Evolutionary conservation across 2,329 filamentous ascomycete species (phyloP).

Genomic region (Calonectria ilicicola): DNA sequence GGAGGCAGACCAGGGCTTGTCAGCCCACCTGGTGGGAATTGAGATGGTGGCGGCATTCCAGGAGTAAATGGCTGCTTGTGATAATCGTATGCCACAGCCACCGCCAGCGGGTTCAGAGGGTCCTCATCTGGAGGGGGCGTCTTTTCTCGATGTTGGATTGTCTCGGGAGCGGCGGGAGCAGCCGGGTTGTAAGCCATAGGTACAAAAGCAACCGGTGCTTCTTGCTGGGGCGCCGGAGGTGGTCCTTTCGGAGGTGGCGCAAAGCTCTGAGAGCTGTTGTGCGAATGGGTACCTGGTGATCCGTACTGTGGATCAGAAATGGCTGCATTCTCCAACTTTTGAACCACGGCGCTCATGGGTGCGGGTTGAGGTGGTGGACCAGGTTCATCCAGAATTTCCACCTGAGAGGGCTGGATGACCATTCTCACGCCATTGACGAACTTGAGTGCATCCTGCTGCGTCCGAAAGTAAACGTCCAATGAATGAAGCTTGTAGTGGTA

Average conservation of each 20-base stretch:
- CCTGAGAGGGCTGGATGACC: slow-evolving; percentile 70
- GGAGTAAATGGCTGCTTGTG: slow-evolving; percentile 65
- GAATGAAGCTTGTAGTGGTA: slow-evolving; percentile 84
- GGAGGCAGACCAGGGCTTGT: slow-evolving; percentile 56
- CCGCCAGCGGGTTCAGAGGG: slow-evolving; percentile 68
- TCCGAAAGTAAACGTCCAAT: slow-evolving; percentile 85
- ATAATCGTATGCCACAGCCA: slow-evolving; percentile 69
- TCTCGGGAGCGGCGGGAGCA: slow-evolving; percentile 79
- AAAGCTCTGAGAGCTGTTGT: slow-evolving; percentile 32
- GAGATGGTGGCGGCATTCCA: slow-evolving; percentile 61
- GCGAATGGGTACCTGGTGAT: slow-evolving; percentile 34
- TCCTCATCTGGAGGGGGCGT: slow-evolving; percentile 80
- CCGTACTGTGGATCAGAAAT: slow-evolving; percentile 69
- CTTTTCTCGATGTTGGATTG: slow-evolving; percentile 80
- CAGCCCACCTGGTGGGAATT: slow-evolving; percentile 58
- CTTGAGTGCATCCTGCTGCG: slow-evolving; percentile 75
- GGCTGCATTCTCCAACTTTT: slow-evolving; percentile 78
- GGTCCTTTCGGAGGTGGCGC: slow-evolving; percentile 40
- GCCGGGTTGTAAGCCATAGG: slow-evolving; percentile 85
- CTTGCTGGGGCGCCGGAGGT: slow-evolving; percentile 22
- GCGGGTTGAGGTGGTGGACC: slow-evolving; percentile 58
- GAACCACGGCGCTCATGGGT: slow-evolving; percentile 76
- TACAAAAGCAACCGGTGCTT: slow-evolving; percentile 54
- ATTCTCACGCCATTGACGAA: slow-evolving; percentile 77
- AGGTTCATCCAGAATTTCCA: slow-evolving; percentile 76